Percentiles rank a stretch among this genome's conserved stretches.
These are phyloP conservation scores for Plasmodium gallinaceum DNA, from an alignment of 169 alveolate genomes.

Conservation along the genomic window DNA sequence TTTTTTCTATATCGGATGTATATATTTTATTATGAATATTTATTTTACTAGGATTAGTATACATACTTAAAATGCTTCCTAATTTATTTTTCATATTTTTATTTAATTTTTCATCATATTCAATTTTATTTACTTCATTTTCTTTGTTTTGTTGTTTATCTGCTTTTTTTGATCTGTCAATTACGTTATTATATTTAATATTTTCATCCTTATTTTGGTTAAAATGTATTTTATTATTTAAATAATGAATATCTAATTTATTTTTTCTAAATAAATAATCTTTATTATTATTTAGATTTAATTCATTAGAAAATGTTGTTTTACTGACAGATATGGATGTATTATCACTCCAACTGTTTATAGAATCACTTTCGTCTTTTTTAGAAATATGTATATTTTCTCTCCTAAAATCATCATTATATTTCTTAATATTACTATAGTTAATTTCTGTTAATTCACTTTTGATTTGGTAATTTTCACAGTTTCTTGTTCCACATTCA, in stretches of 20 bases:
- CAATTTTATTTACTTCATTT: conserved; percentile 2
- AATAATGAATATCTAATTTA: conserved; percentile 19
- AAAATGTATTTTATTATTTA: conserved; percentile 10
- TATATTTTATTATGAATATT: conserved; percentile 66
- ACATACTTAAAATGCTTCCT: conserved; percentile 40
- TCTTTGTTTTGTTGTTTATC: conserved; percentile 22
- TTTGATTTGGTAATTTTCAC: background rate
- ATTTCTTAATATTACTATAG: background rate
- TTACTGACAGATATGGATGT: conserved; percentile 5
- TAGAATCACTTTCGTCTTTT: conserved; percentile 19
- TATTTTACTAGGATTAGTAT: conserved; percentile 51
- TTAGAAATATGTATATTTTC: conserved; percentile 10
- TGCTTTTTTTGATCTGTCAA: conserved; percentile 8
- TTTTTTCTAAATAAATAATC: conserved; percentile 14
- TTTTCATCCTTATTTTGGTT: conserved; percentile 9
- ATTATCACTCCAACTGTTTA: conserved; percentile 3
- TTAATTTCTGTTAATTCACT: conserved; percentile 6
- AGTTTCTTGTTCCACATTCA: conserved; percentile 17
- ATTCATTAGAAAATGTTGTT: background rate
- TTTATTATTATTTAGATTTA: conserved; percentile 20
- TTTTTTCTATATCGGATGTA: conserved; percentile 64
- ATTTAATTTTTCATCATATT: conserved; percentile 6
- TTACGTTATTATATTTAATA: background rate
- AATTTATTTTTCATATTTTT: conserved; percentile 45
- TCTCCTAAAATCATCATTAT: background rate